Evolutionary conservation across 176 grass and related monocot species (phyloP).

Genomic region (Guadua angustifolia): DNA sequence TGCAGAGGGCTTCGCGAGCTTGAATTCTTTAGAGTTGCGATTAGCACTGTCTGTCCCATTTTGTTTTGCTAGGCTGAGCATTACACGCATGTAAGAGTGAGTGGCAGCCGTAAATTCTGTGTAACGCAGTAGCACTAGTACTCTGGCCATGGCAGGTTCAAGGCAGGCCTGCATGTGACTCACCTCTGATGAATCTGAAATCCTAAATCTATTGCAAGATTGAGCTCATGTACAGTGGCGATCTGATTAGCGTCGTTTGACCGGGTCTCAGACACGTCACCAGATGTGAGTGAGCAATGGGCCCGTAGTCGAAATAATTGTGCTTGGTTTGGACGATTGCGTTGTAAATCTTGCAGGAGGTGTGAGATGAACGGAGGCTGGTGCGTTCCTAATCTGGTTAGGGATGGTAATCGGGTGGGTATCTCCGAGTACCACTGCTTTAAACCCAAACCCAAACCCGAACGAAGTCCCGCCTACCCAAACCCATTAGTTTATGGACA

Average conservation of each 20-base stretch:
- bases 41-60: slow-evolving; percentile 1
- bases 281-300: slow-evolving; percentile 15
- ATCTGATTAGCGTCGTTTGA: slow-evolving; percentile 24
- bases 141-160: neutral
- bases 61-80: neutral
- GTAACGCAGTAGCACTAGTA: neutral
- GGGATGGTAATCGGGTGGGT: too few species aligned
- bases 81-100: slow-evolving; percentile 25
- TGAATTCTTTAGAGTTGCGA: neutral
- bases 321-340: neutral
- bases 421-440: too few species aligned
- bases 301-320: neutral
- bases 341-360: slow-evolving; percentile 14
- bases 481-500: too few species aligned
- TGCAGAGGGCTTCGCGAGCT: neutral
- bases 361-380: neutral
- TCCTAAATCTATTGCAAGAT: slow-evolving; percentile 37
- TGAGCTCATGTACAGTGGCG: slow-evolving; percentile 30
- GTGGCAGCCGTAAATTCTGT: slow-evolving; percentile 47
- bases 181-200: slow-evolving; percentile 44
- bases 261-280: slow-evolving; percentile 37
- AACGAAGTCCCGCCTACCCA: too few species aligned
- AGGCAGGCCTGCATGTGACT: slow-evolving; percentile 47
- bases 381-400: neutral
- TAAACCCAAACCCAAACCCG: too few species aligned